Evolutionary conservation across 495 filamentous ascomycete species (phyloP).

Genomic region (Trichoderma orchidacearum): DNA sequence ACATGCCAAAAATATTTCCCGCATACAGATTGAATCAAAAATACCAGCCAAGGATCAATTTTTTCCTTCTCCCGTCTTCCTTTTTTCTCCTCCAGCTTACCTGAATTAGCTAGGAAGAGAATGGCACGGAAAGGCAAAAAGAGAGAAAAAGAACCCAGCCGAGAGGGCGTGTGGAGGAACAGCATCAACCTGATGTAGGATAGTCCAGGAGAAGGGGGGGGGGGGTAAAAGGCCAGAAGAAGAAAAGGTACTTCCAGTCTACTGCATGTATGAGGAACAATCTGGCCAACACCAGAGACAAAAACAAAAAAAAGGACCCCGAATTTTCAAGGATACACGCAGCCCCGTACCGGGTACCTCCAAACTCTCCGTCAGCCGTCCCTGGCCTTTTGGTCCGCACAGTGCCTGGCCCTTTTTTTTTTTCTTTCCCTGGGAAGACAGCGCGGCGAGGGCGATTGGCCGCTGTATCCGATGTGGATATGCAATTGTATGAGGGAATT

Average conservation of each 20-base stretch:
- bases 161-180: background rate
- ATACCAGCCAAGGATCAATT: background rate
- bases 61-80: background rate
- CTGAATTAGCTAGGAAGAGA: background rate
- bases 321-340: background rate
- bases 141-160: too few species aligned
- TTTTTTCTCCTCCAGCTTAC: background rate
- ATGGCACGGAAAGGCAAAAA: background rate
- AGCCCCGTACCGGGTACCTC: background rate
- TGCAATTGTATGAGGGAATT: constrained; percentile 1
- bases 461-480: background rate
- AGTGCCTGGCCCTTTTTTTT: background rate
- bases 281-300: too few species aligned
- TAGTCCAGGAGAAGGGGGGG: background rate
- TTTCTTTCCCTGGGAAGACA: too few species aligned
- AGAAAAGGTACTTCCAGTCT: too few species aligned
- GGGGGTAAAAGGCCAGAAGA: too few species aligned
- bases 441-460: too few species aligned
- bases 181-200: background rate
- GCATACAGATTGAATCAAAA: background rate
- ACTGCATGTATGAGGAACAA: too few species aligned
- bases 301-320: background rate
- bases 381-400: background rate
- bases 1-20: background rate
- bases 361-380: background rate